Conservation (phyloP, 108 stramenopile genomes). For the Cyclotella sp. region DNA sequence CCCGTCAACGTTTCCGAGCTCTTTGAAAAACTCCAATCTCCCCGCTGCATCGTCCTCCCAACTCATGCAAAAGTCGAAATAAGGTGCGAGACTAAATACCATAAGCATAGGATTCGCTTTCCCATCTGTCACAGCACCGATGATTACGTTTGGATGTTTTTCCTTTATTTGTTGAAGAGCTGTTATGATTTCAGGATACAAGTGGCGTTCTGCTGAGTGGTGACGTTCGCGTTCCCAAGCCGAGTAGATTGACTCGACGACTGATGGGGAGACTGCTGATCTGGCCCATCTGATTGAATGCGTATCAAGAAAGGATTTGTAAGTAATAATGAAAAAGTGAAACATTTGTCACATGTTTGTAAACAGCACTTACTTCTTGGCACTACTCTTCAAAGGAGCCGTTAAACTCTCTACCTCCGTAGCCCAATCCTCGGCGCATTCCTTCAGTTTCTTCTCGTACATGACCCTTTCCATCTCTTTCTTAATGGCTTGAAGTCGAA, state of each 20-base stretch:
- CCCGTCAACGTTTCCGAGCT: conserved; percentile 64
- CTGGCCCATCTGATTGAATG: conserved; percentile 68
- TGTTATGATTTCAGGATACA: conserved; percentile 77
- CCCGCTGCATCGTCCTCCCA: conserved; percentile 91
- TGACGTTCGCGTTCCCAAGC: conserved; percentile 92
- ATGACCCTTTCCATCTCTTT: conserved; percentile 82
- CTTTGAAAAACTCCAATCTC: conserved; percentile 78
- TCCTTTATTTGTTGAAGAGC: conserved; percentile 75
- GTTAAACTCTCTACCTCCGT: conserved; percentile 71
- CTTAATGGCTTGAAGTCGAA: conserved; percentile 78
- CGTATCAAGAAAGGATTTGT: not conserved
- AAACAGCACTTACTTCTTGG: conserved; percentile 57
- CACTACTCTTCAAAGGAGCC: conserved; percentile 63
- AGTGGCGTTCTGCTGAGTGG: conserved; percentile 86
- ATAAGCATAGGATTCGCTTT: conserved; percentile 86
- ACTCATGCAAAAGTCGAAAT: conserved; percentile 89
- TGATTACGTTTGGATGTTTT: conserved; percentile 79
- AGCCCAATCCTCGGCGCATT: conserved; percentile 87
- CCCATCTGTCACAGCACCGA: conserved; percentile 92
- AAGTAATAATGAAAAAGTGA: not conserved
- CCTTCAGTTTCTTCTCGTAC: conserved; percentile 69
- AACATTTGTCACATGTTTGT: not conserved
- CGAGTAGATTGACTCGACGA: conserved; percentile 80
- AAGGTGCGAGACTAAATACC: conserved; percentile 87
- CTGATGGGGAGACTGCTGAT: conserved; percentile 67